Conservation (phyloP, 768 basidiomycete species). For the Collybia sordida region DNA sequence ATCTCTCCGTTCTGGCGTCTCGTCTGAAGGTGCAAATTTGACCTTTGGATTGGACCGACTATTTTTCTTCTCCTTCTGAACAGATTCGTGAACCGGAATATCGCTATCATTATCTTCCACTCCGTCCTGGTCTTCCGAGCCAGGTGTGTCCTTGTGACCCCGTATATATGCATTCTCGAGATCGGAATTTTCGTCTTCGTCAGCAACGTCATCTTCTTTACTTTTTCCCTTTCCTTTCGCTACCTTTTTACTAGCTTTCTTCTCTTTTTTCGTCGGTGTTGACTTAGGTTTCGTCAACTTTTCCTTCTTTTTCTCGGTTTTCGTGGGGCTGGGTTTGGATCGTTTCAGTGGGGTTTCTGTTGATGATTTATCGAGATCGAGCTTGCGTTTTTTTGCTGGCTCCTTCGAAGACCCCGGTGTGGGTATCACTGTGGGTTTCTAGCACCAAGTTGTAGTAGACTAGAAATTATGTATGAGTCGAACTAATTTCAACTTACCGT, state of each 20-base stretch:
- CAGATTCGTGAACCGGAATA: slow-evolving; percentile 59
- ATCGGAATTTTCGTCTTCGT: slow-evolving; percentile 30
- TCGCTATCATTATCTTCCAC: slow-evolving; percentile 10
- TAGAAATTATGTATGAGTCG: not conserved
- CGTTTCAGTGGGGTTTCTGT: slow-evolving; percentile 20
- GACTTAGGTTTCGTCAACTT: slow-evolving; percentile 1
- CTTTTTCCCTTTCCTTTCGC: slow-evolving; percentile 13
- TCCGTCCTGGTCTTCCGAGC: slow-evolving; percentile 14
- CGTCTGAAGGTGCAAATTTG: slow-evolving; percentile 63
- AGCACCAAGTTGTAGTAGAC: slow-evolving; percentile 13
- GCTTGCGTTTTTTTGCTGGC: slow-evolving; percentile 31
- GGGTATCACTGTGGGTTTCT: slow-evolving; percentile 11
- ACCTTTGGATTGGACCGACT: slow-evolving; percentile 22
- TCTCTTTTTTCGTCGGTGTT: slow-evolving; percentile 15
- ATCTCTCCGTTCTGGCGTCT: slow-evolving; percentile 73
- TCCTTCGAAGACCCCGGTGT: slow-evolving; percentile 22
- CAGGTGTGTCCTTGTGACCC: not conserved
- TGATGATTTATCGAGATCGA: slow-evolving; percentile 16
- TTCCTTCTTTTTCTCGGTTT: slow-evolving; percentile 7
- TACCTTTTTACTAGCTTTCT: slow-evolving; percentile 8
- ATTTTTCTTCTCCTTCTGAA: slow-evolving; percentile 37
- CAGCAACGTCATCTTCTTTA: slow-evolving; percentile 18
- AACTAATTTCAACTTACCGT: slow-evolving; percentile 36
- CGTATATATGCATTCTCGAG: slow-evolving; percentile 32
- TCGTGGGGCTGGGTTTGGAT: slow-evolving; percentile 18